Evolutionary conservation across 768 basidiomycete species (phyloP), one percentile per base, ranked within the genome.

Genomic region (Lentinula detonsa): DNA sequence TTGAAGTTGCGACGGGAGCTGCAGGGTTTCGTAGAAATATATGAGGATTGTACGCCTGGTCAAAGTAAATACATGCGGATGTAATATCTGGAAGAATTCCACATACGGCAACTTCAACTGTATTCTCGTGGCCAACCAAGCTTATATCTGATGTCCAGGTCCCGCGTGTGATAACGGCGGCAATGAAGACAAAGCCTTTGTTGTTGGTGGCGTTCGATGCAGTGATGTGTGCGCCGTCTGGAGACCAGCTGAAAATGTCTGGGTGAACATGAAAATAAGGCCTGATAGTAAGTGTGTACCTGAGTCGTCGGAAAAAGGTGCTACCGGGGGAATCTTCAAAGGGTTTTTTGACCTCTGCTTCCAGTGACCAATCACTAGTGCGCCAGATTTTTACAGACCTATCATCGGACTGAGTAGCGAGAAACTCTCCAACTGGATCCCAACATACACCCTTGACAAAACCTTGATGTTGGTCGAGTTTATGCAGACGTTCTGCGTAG

Each of bases 401-500:
- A 74, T 99, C 97, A 73, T 98, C 96, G 28, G 95, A 95, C 75
- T 96, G 86, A 45, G 96, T 98, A n/a, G 97, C 96, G 63, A 99
- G 85, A 70, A 88, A 98, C 74, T 98, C 91, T 50, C 97, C 97
- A 2, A 95, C 96, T 3, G 97, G 97, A 75, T 99, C 97, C 87
- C 96, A 99, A 69, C 93, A 95, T 54, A 99, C 93, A 61, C 97
- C 97, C 74, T 99, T 98, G 67, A 99, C 95, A 72, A 98, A 98
- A 2, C 95, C 96, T 68, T 93, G 87, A 69, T 98, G 97, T 61
- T 85, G 85, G 61, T 92, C 91, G 5, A 99, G 82, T 71, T 88
- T 92, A 42, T 83, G 80, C 60, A 98, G 71, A 11, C 90, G 87
- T 66, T 95, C 95, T 97, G 69, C 0, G 7, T 7, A 23, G 57